Percentiles rank a stretch among this genome's conserved stretches.
phyloP scores from a whole-genome alignment of 768 basidiomycete genomes.

The Suillus paluster region DNA sequence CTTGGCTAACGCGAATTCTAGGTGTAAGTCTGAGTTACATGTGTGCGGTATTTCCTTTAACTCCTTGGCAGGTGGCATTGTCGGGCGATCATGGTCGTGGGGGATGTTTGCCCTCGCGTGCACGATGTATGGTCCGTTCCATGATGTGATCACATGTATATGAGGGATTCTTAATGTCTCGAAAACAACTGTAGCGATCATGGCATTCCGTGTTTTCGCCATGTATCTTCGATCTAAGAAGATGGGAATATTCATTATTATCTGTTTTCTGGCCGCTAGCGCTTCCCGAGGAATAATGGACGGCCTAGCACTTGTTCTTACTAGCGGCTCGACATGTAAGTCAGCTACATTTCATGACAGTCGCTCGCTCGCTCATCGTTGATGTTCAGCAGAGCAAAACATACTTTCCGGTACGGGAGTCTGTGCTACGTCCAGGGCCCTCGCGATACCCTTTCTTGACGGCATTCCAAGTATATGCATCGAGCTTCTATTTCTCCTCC shows the following conservation, averaged over 20 bases:
- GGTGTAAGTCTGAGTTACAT: not conserved
- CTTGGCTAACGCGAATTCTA: not conserved
- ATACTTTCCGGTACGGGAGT: not conserved
- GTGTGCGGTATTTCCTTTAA: not conserved
- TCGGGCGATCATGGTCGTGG: not conserved
- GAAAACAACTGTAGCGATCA: not conserved
- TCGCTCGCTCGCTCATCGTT: not conserved
- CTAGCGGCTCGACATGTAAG: not conserved
- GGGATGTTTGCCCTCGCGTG: not conserved
- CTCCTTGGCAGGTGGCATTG: not conserved
- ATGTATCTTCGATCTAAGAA: not conserved
- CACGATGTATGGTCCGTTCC: not conserved
- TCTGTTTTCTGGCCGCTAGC: not conserved
- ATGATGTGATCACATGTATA: not conserved
- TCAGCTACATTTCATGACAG: not conserved
- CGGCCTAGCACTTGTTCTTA: not conserved
- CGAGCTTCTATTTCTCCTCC: not conserved
- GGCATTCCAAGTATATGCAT: conserved; percentile 2
- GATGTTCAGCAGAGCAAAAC: not conserved
- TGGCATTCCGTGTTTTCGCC: conserved; percentile 2
- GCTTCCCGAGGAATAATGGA: not conserved
- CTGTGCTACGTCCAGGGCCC: not conserved
- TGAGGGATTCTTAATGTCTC: not conserved
- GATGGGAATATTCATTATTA: not conserved
- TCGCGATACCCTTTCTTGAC: not conserved